phyloP scores from a whole-genome alignment of 73 alveolate genomes.

The Paramecium sonneborni region DNA sequence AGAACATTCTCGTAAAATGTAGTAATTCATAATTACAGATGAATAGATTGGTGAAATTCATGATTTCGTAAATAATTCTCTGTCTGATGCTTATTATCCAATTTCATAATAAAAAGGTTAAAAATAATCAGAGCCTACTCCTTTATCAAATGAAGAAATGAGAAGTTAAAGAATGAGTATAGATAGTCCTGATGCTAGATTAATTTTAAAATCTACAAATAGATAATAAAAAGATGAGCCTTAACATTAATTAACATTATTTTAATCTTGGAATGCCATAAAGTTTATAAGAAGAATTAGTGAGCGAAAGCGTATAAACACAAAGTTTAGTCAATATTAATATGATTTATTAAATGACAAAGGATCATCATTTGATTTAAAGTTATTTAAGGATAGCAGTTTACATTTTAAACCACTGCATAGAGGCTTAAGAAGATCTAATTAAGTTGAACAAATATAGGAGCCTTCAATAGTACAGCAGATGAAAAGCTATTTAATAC shows the following conservation, averaged over 20 bases:
- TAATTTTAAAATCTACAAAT: background rate
- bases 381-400: background rate
- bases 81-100: constrained; percentile 24
- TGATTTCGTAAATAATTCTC: constrained; percentile 26
- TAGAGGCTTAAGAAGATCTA: background rate
- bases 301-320: background rate
- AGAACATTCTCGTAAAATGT: background rate
- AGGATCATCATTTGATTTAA: background rate
- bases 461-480: background rate
- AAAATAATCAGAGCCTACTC: background rate
- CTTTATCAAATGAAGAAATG: background rate
- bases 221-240: background rate
- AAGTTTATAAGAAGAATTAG: background rate
- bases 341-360: constrained; percentile 30
- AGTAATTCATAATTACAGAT: background rate
- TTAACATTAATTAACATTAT: background rate
- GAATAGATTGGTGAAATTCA: constrained; percentile 36
- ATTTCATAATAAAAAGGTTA: background rate
- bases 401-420: background rate
- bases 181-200: constrained; percentile 6
- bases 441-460: background rate
- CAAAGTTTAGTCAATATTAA: constrained; percentile 18
- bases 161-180: background rate
- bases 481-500: background rate
- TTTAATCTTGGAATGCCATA: background rate